Base-by-base conservation (phyloP, 306 rosid species). In the Gillenia trifoliata region DNA sequence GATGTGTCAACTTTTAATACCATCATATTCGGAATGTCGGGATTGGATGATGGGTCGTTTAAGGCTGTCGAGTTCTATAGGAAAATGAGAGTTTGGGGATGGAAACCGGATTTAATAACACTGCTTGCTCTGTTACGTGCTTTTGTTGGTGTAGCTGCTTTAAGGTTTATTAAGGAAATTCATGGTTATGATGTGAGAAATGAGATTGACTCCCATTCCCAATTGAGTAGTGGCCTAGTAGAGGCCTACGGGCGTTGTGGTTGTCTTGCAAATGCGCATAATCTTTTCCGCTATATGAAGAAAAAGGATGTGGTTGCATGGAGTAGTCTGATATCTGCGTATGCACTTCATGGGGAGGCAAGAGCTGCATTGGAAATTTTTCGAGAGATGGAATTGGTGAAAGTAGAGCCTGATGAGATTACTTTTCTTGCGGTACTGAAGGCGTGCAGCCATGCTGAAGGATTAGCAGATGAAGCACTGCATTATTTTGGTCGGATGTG, bases 221-320 rank as follows among this genome's bases (percentile, higher is more conserved):
- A 89, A 19, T 52, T 92, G 73, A 68, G 96, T 62, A 88, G 93
- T 67, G 87, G 86, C 30, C 74, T 92, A 3, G 89, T 88, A 4
- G 97, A 92, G 74, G 93, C 92, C 1, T 92, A 89, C n/a, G 93
- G 96, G 3, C 80, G 89, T 63, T 89, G 90, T 3, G 96, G 97
- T 13, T 88, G 88, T 72, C 84, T 89, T 8, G 6, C 3, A 28
- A 50, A 81, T 79, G 85, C 90, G 0, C 80, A 55, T 2, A 68
- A 47, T 45, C 70, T 88, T 43, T 92, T 92, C 61, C 16, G 26
- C 76, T 43, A 50, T 6, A 82, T 86, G 88, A 71, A 61, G 78
- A 89, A 68, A 63, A 89, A 76, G 75, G 97, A 89, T 67, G 89
- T 85, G 2, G 96, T 92, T 75, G 85, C 90, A 43, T 92, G 97